Conservation (phyloP, 441 rosid genomes). For the Pelargonium cotyledonis region DNA sequence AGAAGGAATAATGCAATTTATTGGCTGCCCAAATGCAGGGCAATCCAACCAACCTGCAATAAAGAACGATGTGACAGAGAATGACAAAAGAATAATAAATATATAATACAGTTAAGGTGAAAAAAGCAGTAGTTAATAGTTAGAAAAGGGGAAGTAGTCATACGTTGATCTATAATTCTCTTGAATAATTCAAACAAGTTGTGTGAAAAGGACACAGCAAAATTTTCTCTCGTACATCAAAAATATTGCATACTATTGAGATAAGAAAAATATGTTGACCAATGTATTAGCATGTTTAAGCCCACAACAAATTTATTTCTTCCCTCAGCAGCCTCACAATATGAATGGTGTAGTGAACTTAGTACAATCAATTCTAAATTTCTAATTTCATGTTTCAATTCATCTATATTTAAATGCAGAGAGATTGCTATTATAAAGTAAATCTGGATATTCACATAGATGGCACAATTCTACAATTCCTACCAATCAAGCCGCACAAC, state of each 20-base stretch:
- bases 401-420: neutral
- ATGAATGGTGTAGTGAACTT: neutral
- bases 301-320: neutral
- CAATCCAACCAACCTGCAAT: slow-evolving; percentile 91
- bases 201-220: neutral
- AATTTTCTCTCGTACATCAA: neutral
- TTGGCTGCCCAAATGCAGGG: slow-evolving; percentile 72
- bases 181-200: neutral
- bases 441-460: neutral
- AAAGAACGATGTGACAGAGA: slow-evolving; percentile 20
- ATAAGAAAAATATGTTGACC: neutral
- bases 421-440: neutral
- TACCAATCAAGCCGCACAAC: neutral
- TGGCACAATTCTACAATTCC: neutral
- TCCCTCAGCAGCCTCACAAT: neutral
- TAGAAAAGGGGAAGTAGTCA: neutral
- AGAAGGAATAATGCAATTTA: slow-evolving; percentile 71
- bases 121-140: slow-evolving; percentile 6
- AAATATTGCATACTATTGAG: neutral
- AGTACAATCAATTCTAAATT: neutral
- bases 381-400: neutral
- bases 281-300: neutral
- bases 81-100: neutral
- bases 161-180: neutral
- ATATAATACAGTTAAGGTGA: slow-evolving; percentile 11